Evolutionary conservation across 352 stramenopile species (phyloP).

Genomic region (Phytophthora pluvialis): DNA sequence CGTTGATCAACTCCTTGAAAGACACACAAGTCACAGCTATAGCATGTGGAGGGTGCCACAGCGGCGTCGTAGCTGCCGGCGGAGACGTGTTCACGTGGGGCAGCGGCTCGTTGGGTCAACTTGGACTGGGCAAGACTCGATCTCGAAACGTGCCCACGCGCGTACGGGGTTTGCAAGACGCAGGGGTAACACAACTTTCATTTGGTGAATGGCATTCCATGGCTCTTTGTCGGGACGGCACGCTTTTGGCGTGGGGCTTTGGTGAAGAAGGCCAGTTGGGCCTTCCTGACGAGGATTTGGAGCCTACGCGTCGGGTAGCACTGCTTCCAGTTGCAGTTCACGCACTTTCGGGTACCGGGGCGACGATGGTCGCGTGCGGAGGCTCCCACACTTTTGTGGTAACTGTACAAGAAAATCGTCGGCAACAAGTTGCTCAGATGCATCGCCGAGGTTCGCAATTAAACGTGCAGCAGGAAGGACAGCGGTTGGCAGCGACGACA

Average conservation of each 20-base stretch:
- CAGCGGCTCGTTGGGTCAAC: constrained; percentile 59
- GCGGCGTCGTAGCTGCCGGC: constrained; percentile 46
- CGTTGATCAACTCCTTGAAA: constrained; percentile 39
- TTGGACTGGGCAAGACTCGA: constrained; percentile 48
- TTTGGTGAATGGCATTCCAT: constrained; percentile 81
- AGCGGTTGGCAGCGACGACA: constrained; percentile 21
- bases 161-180: constrained; percentile 53
- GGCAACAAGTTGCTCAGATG: constrained; percentile 49
- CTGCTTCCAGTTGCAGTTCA: constrained; percentile 55
- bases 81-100: constrained; percentile 71
- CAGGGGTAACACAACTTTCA: constrained; percentile 52
- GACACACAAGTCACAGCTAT: constrained; percentile 46
- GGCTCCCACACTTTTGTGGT: constrained; percentile 71
- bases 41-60: constrained; percentile 66
- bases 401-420: constrained; percentile 63
- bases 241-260: constrained; percentile 72
- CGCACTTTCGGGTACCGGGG: constrained; percentile 59
- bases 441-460: constrained; percentile 44
- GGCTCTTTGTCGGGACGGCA: constrained; percentile 59
- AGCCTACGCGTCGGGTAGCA: constrained; percentile 44
- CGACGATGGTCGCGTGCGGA: constrained; percentile 61
- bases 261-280: constrained; percentile 76
- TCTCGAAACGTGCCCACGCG: constrained; percentile 49
- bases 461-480: constrained; percentile 39
- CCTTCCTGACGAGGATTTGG: constrained; percentile 51